Base-by-base conservation (phyloP, 179 eudicot species). In the Camellia oleifera region DNA sequence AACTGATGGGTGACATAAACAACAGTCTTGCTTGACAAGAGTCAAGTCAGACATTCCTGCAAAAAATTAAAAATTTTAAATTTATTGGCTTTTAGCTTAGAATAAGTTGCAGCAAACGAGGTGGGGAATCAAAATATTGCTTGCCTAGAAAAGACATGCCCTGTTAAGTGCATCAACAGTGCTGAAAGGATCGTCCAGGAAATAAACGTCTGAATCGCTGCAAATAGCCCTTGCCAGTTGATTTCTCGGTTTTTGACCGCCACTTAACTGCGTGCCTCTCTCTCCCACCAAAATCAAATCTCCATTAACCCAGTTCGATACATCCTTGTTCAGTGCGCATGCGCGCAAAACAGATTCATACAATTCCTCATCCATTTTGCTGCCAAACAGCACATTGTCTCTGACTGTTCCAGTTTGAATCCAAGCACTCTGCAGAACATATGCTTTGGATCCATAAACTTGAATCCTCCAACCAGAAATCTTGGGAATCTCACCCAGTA, bases 121-220 rank as follows among this genome's bases (percentile, higher is more conserved):
- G 5, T 48, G 52, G 6, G 6, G 6, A 6, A 48, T 48, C 1
- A 48, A 3, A 48, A 48, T 42, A 11, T 54, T 75, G 68, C 88
- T 88, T 88, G 72, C 98, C 93, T 92, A 87, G 86, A 93, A 95
- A 74, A 95, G 82, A 79, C 92, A 97, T 44, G 91, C 92, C 63
- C 94, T 89, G 9, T 97, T 95, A 83, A 88, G 98, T 74, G 97
- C 94, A 88, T 93, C 98, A 56, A 95, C 98, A 1, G 98, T 97
- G 72, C 96, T 95, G 75, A 95, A 95, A n/a, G 98, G 98, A 82
- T 95, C 98, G 81, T 95, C 98, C 2, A 95, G 93, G 80, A 95
- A 83, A 83, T 90, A 95, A 20, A 93, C 88, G 85, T 95, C 98
- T 1, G 97, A 87, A 82, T 90, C 85, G 63, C 88, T 88, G 57